These are phyloP conservation scores for Ascocoryne sarcoides DNA, from an alignment of 2,329 filamentous ascomycete genomes.

Conservation along the genomic window DNA sequence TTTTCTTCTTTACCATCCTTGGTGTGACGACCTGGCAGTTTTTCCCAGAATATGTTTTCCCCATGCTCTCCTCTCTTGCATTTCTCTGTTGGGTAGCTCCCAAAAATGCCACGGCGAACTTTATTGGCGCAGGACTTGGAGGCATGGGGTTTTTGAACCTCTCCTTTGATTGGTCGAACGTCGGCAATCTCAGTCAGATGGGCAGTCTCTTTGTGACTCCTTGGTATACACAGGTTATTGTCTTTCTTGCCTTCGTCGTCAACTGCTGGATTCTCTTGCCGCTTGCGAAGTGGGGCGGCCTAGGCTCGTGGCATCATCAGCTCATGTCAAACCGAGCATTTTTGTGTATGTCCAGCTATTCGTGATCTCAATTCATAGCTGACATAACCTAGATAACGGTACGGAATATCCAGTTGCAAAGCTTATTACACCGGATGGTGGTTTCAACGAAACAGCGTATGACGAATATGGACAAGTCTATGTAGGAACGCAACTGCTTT, in stretches of 20 bases:
- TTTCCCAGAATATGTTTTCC: slow-evolving; percentile 51
- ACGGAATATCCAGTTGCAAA: slow-evolving; percentile 29
- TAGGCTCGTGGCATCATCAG: slow-evolving; percentile 42
- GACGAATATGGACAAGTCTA: slow-evolving; percentile 45
- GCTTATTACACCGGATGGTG: slow-evolving; percentile 30
- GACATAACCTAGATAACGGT: slow-evolving; percentile 20
- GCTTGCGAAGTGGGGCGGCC: slow-evolving; percentile 47
- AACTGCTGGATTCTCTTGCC: slow-evolving; percentile 51
- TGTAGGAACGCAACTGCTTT: slow-evolving; percentile 48
- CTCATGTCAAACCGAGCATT: slow-evolving; percentile 52
- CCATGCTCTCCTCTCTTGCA: slow-evolving; percentile 49
- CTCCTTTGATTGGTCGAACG: slow-evolving; percentile 51
- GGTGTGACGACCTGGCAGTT: slow-evolving; percentile 53
- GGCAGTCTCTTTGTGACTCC: slow-evolving; percentile 45
- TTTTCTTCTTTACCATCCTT: slow-evolving; percentile 46
- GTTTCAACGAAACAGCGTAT: slow-evolving; percentile 34
- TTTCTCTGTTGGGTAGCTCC: slow-evolving; percentile 58
- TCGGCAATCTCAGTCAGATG: slow-evolving; percentile 36
- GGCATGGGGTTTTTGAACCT: slow-evolving; percentile 55
- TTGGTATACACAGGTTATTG: slow-evolving; percentile 50
- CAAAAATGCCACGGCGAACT: slow-evolving; percentile 47
- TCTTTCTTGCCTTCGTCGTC: slow-evolving; percentile 45
- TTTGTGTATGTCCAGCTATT: slow-evolving; percentile 32
- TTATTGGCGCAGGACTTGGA: slow-evolving; percentile 49
- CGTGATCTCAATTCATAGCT: not conserved